Conservation (phyloP, 805 yeast species). For the Saturnispora hagleri region DNA sequence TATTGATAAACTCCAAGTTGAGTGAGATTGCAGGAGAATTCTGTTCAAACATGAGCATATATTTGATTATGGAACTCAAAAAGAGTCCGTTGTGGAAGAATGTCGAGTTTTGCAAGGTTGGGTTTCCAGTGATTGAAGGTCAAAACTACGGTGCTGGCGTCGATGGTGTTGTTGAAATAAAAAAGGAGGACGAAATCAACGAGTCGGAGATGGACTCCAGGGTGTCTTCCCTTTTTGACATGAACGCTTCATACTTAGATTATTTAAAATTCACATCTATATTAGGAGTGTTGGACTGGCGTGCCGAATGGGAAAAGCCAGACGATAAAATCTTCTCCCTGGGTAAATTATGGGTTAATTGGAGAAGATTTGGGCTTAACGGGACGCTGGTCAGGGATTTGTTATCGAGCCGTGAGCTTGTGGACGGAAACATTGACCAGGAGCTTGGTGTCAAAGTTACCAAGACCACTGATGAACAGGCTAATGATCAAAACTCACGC, state of each 20-base stretch:
- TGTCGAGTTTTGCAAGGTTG: constrained; percentile 19
- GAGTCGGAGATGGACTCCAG: constrained; percentile 22
- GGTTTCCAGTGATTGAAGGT: constrained; percentile 19
- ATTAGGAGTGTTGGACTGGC: constrained; percentile 10
- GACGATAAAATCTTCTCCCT: constrained; percentile 14
- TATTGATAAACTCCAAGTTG: constrained; percentile 4
- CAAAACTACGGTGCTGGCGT: constrained; percentile 3
- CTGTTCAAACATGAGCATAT: constrained; percentile 14
- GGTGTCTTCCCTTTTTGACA: constrained; percentile 24
- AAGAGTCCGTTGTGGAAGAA: constrained; percentile 19
- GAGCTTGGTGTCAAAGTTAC: constrained; percentile 7
- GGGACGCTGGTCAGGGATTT: constrained; percentile 15
- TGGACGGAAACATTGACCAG: constrained; percentile 5
- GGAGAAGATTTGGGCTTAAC: constrained; percentile 22
- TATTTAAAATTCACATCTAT: constrained; percentile 15
- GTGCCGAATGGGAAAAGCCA: not conserved
- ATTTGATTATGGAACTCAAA: constrained; percentile 17
- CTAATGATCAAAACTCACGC: not conserved
- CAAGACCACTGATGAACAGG: not conserved
- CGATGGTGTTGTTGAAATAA: not conserved
- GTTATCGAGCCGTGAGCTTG: not conserved
- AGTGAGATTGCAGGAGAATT: constrained; percentile 7
- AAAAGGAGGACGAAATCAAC: not conserved
- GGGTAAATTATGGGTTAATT: constrained; percentile 25
- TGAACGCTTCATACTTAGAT: constrained; percentile 24